A percentile compares a stretch with the other conserved stretches of the same genome.
Conservation (phyloP, 2,329 filamentous ascomycete species). For the Aspergillus udagawae region DNA sequence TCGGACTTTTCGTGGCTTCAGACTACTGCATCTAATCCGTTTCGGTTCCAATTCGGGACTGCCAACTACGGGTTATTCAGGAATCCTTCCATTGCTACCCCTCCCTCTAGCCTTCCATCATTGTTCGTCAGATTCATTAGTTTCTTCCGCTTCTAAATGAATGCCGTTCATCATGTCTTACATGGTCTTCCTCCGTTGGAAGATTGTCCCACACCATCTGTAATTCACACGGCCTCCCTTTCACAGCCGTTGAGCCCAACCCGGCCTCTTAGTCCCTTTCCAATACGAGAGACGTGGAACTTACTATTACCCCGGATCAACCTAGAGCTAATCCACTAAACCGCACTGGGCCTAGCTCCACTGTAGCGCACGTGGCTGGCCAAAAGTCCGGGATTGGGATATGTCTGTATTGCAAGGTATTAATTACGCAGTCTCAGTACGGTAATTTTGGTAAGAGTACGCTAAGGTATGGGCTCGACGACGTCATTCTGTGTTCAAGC, state of each 20-base stretch:
- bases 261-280: background rate
- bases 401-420: background rate
- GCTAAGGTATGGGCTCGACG: background rate
- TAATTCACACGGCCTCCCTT: background rate
- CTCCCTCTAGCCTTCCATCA: background rate
- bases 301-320: slow-evolving; percentile 17
- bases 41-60: background rate
- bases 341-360: slow-evolving; percentile 7
- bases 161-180: background rate
- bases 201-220: background rate
- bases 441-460: background rate
- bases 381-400: slow-evolving; percentile 4
- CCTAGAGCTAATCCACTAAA: slow-evolving; percentile 9
- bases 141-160: background rate
- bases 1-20: background rate
- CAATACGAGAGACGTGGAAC: background rate
- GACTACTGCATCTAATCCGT: background rate
- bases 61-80: background rate
- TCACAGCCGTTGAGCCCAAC: background rate
- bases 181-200: background rate
- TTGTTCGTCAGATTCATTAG: background rate
- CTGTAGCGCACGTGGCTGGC: slow-evolving; percentile 17
- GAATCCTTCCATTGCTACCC: background rate
- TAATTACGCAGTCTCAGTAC: background rate
- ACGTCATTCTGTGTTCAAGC: slow-evolving; percentile 9